phyloP scores from a whole-genome alignment of 1,284 basidiomycete genomes.

The Golubevia pallescens region DNA sequence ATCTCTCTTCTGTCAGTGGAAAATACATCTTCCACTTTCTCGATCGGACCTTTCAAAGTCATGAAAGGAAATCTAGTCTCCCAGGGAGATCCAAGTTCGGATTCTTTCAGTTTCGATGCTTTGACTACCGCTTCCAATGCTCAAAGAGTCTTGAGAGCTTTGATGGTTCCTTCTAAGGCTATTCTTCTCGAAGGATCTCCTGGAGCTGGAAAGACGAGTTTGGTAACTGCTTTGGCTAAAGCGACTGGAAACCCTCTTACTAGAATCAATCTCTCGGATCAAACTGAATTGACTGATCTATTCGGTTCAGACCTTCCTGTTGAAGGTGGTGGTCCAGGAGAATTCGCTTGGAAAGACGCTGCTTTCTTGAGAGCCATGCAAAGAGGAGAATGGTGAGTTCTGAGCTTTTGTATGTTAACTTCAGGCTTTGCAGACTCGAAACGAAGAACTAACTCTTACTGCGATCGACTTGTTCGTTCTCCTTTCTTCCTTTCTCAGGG shows the following conservation, averaged over 20 bases:
- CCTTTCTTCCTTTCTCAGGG: conserved; percentile 72
- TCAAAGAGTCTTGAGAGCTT: conserved; percentile 52
- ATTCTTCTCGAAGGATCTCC: conserved; percentile 96
- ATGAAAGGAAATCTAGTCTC: conserved; percentile 12
- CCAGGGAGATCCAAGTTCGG: background rate
- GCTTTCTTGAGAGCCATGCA: conserved; percentile 90
- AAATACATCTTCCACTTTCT: conserved; percentile 37
- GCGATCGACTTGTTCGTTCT: too few species aligned
- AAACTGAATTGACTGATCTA: conserved; percentile 94
- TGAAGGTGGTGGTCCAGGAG: conserved; percentile 86
- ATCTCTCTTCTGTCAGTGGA: conserved; percentile 68
- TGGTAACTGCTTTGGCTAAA: conserved; percentile 85
- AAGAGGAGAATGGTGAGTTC: conserved; percentile 76
- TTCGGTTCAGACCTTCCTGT: conserved; percentile 97
- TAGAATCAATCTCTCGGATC: conserved; percentile 98
- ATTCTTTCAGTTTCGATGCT: conserved; percentile 43
- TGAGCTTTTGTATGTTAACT: too few species aligned
- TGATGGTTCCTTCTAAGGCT: conserved; percentile 71
- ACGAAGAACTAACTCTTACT: too few species aligned
- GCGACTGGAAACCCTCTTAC: conserved; percentile 80
- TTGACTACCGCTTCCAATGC: conserved; percentile 55
- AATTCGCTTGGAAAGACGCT: conserved; percentile 97
- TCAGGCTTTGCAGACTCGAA: too few species aligned
- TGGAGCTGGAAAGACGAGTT: conserved; percentile 98
- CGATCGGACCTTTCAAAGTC: conserved; percentile 47